Evolutionary conservation across 2,329 filamentous ascomycete genomes (phyloP), one percentile per base, ranked within the genome.

Genomic region (Epicoccum sorghinum): DNA sequence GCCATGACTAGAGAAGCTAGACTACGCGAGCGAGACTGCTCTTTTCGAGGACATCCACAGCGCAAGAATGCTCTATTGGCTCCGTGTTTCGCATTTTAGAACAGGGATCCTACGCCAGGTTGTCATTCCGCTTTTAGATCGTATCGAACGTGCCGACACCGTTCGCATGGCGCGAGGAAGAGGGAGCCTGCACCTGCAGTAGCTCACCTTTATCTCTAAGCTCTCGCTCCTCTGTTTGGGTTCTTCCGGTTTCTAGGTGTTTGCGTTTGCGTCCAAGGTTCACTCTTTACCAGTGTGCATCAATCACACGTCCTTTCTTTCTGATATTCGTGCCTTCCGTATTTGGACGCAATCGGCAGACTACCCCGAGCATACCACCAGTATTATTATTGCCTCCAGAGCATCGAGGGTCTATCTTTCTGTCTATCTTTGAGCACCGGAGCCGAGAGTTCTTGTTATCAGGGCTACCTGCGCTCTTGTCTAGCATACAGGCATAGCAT

Each of bases 271-370:
- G 54, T 57, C 46, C 57, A 55, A 49, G 62, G 60, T 61, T 18
- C 59, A 44, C 48, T 63, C 58, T 43, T 65, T 64, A 49, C 33
- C 51, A 60, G 69, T 72, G 71, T 72, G 69, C 59, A 39, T 57
- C 51, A 46, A 47, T 45, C 69, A 72, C 67, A 72, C 69, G 68
- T 74, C 68, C 71, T 63, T 51, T 74, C 71, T 29, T 72, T 74
- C 53, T 35, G 32, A 51, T 47, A 52, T 46, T 55, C 50, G 43
- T 55, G 52, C 47, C 44, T 54, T 58, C 52, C 55, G 18, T 29
- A 38, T 55, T 55, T 42, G 59, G 60, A 57, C 55, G 37, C 9
- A 27, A 55, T 64, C 50, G 55, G 52, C 61, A 57, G 62, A 57
- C 46, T 27, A 40, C 36, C 45, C 24, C 24, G 37, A 45, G 46